Percentiles rank a stretch among this genome's conserved stretches.
Evolutionary conservation across 441 rosid genomes (phyloP).

Genomic region (Populus trichocarpa): DNA sequence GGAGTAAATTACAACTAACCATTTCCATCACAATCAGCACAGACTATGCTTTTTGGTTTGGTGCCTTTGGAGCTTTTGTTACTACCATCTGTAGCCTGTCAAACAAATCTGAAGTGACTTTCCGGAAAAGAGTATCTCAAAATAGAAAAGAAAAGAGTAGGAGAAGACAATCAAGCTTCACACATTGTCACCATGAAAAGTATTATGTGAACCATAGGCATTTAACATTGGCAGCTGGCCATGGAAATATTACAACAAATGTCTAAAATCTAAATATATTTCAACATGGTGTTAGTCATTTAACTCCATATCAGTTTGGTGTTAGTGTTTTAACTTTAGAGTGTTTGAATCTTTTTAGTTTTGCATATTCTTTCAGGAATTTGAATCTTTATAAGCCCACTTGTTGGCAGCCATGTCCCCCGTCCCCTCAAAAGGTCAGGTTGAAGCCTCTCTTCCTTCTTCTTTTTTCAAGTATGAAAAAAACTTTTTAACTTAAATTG

Average conservation of each 20-base stretch:
- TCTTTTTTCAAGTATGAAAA: too few relatives aligned
- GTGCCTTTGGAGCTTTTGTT: constrained; percentile 39
- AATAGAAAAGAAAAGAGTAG: not conserved
- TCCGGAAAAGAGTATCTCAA: not conserved
- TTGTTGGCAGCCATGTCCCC: not conserved
- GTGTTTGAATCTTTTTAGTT: not conserved
- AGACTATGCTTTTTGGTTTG: constrained; percentile 65
- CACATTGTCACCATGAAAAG: not conserved
- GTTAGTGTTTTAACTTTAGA: too few relatives aligned
- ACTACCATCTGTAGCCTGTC: constrained; percentile 51
- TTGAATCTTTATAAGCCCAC: not conserved
- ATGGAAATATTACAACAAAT: not conserved
- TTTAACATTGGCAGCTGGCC: not conserved
- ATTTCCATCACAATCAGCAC: constrained; percentile 80
- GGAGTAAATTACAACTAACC: constrained; percentile 40
- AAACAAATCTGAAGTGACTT: constrained; percentile 16
- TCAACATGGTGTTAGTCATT: not conserved
- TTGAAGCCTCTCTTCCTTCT: not conserved
- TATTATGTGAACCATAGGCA: not conserved
- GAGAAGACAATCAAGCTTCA: not conserved
- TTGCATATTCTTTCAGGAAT: not conserved
- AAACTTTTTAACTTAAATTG: too few relatives aligned
- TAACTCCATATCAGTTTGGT: not conserved
- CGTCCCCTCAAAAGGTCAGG: not conserved
- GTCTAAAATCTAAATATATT: not conserved